Evolutionary conservation across 2,329 filamentous ascomycete species (phyloP), one percentile per base, ranked within the genome.

Genomic region (Lachnellula occidentalis): DNA sequence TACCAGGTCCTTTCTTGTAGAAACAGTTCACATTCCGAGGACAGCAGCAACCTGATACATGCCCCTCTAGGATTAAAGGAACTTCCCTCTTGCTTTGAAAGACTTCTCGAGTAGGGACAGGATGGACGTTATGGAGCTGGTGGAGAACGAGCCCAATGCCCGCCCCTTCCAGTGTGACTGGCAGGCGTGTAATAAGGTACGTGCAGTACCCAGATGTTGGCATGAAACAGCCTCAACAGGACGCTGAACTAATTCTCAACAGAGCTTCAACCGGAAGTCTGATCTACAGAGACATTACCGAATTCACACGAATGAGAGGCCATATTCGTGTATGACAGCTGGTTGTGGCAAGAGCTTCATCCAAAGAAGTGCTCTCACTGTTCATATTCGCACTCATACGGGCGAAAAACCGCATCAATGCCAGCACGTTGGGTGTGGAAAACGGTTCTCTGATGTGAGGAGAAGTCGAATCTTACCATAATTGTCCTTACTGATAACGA

Each of bases 251-350:
- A 36, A 54, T 34, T 9, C 5, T 27, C 24, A 45, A 14, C 61
- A 87, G 85, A 85, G 81, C 71, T 88, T 88, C 74, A 87, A 87
- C 70, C 78, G 85, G 64, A 87, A 87, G 70, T 87, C 85, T 17
- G 85, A 87, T 64, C 73, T 88, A 57, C 83, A 86, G 65, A 78
- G 85, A 66, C 85, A 88, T 66, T 85, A 85, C 66, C 78, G 85
- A 58, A 88, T 87, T 65, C 85, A 88, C 70, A 88, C 85, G 51
- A 87, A 87, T 66, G 84, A 87, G 69, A 75, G 84, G 19, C 85
- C 85, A 9, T 87, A 86, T 67, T 75, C 77, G 31, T 88, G 84
- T 70, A 74, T 73, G 53, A 79, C 75, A 8, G 75, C 76, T 8
- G 80, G 78, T 5, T 88, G 85, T 65, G 81, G 81, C 45, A 87